Conservation (phyloP, 805 yeast genomes). For the Ogataea polymorpha region DNA sequence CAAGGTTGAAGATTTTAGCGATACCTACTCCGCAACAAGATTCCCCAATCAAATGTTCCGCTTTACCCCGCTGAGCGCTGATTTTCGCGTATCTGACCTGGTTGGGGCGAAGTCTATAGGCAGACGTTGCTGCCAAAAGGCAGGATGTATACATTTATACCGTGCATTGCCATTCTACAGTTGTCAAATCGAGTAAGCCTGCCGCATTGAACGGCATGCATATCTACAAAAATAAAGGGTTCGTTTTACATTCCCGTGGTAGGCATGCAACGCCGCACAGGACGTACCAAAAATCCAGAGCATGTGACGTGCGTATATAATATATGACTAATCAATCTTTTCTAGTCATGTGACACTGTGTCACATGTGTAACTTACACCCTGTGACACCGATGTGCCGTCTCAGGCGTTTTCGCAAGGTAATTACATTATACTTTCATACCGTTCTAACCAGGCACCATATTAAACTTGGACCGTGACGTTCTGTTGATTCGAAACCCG, state of each 20-base stretch:
- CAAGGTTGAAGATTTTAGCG: no score
- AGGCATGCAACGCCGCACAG: conserved; percentile 1
- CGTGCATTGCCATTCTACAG: conserved; percentile 1
- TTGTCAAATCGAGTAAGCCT: neutral
- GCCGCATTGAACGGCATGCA: conserved; percentile 1
- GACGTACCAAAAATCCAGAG: conserved; percentile 1
- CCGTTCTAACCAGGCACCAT: conserved; percentile 1
- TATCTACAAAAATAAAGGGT: neutral
- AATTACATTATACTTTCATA: conserved; percentile 1
- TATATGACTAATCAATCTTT: conserved; percentile 1
- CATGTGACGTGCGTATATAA: conserved; percentile 1
- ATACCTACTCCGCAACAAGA: no score
- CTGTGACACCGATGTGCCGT: conserved; percentile 1
- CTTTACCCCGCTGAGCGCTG: neutral
- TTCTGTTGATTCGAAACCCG: neutral
- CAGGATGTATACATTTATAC: neutral
- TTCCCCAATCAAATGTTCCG: no score
- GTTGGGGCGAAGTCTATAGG: conserved; percentile 1
- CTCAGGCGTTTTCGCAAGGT: conserved; percentile 1
- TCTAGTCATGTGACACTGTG: neutral
- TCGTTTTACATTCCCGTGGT: conserved; percentile 1
- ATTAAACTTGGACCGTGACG: conserved; percentile 1
- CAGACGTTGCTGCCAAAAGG: conserved; percentile 1
- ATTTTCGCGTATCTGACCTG: conserved; percentile 1
- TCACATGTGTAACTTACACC: neutral